phyloP scores from a whole-genome alignment of 495 filamentous ascomycete genomes.

The Xylaria acuta region DNA sequence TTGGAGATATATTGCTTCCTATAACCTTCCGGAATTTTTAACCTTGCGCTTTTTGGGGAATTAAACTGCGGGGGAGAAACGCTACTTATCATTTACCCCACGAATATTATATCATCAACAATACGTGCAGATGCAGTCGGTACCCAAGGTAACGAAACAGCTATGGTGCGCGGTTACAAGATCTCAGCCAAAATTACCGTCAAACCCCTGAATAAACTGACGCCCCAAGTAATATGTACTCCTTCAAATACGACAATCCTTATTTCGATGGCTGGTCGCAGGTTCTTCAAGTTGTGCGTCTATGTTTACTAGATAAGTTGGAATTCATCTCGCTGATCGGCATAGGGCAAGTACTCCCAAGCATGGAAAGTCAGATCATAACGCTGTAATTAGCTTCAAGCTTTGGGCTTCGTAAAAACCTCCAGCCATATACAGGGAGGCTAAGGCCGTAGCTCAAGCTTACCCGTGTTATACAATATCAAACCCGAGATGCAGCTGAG shows the following conservation, averaged over 20 bases:
- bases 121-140: neutral
- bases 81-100: neutral
- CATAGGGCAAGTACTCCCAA: conserved; percentile 2
- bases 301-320: neutral
- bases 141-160: neutral
- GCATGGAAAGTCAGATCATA: neutral
- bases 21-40: conserved; percentile 2
- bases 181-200: neutral
- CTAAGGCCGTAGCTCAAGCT: no score
- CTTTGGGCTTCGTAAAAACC: conserved; percentile 2
- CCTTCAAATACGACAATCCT: no score
- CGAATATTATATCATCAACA: neutral
- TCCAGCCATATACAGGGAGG: no score
- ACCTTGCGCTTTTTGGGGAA: conserved; percentile 6
- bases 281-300: neutral
- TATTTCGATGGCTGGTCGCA: neutral
- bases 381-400: neutral
- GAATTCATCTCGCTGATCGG: neutral
- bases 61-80: neutral
- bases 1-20: neutral
- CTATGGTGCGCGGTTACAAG: neutral
- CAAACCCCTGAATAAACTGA: neutral
- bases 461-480: neutral
- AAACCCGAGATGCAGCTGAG: neutral
- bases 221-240: no score